Conservation (phyloP, 139 green algal genomes). For the Edaphochlamys debaryana region DNA sequence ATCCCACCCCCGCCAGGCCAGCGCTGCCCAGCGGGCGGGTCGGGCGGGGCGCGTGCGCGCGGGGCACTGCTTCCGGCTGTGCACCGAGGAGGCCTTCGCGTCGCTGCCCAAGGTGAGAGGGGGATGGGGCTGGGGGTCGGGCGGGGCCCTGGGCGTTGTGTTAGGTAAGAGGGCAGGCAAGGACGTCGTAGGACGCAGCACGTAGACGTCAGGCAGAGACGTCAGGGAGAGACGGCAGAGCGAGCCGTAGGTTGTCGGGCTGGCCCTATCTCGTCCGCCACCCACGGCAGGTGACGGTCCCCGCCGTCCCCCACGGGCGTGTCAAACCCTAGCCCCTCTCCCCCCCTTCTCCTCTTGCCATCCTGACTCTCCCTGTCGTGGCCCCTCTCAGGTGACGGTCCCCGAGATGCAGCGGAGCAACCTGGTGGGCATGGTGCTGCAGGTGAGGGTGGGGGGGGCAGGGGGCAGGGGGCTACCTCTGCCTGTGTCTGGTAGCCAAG, state of each 20-base stretch:
- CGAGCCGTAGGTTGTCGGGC: too few relatives aligned
- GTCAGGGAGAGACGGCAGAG: too few relatives aligned
- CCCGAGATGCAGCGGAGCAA: conserved; percentile 85
- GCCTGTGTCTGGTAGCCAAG: too few relatives aligned
- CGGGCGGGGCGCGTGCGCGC: conserved; percentile 83
- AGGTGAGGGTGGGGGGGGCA: conserved; percentile 13
- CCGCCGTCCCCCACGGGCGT: too few relatives aligned
- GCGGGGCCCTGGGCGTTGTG: not conserved
- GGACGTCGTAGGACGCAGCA: too few relatives aligned
- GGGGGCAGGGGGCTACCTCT: not conserved
- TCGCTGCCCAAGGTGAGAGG: conserved; percentile 36
- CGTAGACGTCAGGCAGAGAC: too few relatives aligned
- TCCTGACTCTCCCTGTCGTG: too few relatives aligned
- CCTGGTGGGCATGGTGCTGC: conserved; percentile 79
- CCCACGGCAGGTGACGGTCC: conserved; percentile 62
- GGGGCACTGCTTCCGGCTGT: conserved; percentile 89
- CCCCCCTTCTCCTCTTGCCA: too few relatives aligned
- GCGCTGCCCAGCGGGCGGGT: conserved; percentile 71
- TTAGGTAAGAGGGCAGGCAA: too few relatives aligned
- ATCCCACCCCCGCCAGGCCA: conserved; percentile 16
- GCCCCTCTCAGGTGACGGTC: conserved; percentile 64
- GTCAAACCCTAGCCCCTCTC: too few relatives aligned
- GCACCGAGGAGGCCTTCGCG: conserved; percentile 78
- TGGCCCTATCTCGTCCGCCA: too few relatives aligned
- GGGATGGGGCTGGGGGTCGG: not conserved